Percentiles rank a stretch among this genome's conserved stretches.
These are phyloP conservation scores for Ogataea neopini DNA, from an alignment of 805 yeast genomes.

Conservation along the genomic window DNA sequence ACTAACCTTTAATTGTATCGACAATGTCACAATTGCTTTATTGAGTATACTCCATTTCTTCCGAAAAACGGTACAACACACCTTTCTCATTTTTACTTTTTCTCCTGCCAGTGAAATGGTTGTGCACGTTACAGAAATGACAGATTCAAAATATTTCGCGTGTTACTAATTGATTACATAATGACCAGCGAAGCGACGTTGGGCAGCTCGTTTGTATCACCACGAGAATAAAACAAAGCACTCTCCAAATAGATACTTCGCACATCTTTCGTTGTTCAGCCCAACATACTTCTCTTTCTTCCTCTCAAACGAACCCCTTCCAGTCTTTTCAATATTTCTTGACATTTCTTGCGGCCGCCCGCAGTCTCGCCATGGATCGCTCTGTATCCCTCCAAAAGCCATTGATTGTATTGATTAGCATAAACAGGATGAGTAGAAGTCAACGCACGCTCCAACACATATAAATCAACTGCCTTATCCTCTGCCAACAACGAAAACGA, in stretches of 20 bases:
- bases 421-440: conserved; percentile 84
- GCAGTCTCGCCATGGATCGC: conserved; percentile 36
- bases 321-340: conserved; percentile 62
- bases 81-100: neutral
- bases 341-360: conserved; percentile 39
- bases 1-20: neutral
- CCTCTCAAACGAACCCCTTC: conserved; percentile 90
- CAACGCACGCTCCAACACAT: conserved; percentile 90
- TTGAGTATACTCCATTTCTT: neutral
- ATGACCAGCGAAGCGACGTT: too few relatives aligned
- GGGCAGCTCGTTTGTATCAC: too few relatives aligned
- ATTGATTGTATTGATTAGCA: conserved; percentile 60
- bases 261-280: too few relatives aligned
- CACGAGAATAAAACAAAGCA: too few relatives aligned
- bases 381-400: conserved; percentile 74
- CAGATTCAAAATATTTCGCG: neutral
- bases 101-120: neutral
- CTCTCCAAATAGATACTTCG: too few relatives aligned
- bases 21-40: neutral
- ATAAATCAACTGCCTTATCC: conserved; percentile 96
- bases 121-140: neutral
- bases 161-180: too few relatives aligned
- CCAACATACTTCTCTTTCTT: conserved; percentile 92
- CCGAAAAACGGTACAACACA: conserved; percentile 9
- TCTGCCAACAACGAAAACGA: conserved; percentile 74